phyloP scores from a whole-genome alignment of 2,329 filamentous ascomycete species.

The Aspergillus sp. region DNA sequence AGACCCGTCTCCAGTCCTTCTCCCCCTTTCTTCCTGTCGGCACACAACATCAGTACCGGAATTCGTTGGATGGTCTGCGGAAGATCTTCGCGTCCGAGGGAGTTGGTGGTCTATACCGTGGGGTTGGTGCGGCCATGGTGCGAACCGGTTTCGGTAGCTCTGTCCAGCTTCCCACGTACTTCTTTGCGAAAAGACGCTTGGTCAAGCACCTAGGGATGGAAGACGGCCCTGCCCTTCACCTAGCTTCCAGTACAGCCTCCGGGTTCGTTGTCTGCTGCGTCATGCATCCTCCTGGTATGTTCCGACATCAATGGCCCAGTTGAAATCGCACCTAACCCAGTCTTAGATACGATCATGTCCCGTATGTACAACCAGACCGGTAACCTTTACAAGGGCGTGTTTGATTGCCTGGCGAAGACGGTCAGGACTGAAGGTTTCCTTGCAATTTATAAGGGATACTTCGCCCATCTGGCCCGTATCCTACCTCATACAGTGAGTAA shows the following conservation, averaged over 20 bases:
- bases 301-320: neutral
- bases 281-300: conserved; percentile 91
- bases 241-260: conserved; percentile 84
- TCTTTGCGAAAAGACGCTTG: conserved; percentile 89
- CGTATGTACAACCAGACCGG: conserved; percentile 98
- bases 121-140: conserved; percentile 92
- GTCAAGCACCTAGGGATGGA: conserved; percentile 83
- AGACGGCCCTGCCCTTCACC: conserved; percentile 85
- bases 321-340: conserved; percentile 11
- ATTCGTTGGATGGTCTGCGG: conserved; percentile 78
- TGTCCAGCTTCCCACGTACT: conserved; percentile 96
- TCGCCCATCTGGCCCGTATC: conserved; percentile 91
- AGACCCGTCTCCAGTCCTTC: conserved; percentile 92
- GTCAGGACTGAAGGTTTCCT: conserved; percentile 87
- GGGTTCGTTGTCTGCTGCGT: conserved; percentile 96
- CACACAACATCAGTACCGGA: conserved; percentile 92
- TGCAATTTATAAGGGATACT: conserved; percentile 96
- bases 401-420: conserved; percentile 91
- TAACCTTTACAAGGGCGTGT: conserved; percentile 90
- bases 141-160: conserved; percentile 94
- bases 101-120: conserved; percentile 80
- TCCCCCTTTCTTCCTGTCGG: conserved; percentile 92
- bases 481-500: conserved; percentile 78
- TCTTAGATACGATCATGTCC: conserved; percentile 93
- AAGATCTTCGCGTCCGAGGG: conserved; percentile 82